phyloP scores from a whole-genome alignment of 2,329 filamentous ascomycete species.

The Ophiostoma sp. region DNA sequence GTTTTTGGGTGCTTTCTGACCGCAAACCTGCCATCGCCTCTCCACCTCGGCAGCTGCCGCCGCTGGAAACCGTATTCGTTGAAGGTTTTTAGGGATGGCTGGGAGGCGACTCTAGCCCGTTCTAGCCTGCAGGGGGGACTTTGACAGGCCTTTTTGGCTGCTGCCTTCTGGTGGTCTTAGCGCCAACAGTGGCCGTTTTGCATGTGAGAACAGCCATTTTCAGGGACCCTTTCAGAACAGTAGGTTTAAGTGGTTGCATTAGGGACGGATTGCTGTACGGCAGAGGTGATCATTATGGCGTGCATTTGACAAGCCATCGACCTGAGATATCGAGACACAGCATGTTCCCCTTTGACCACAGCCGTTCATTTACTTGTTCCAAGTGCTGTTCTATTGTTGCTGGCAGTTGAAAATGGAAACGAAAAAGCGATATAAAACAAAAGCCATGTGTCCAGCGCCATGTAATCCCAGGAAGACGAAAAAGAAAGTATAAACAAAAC shows the following conservation, averaged over 20 bases:
- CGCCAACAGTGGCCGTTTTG: not conserved
- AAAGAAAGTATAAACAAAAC: not conserved
- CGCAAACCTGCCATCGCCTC: not conserved
- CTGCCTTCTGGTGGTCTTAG: slow-evolving; percentile 2
- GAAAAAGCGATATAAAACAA: not conserved
- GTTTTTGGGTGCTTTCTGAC: not conserved
- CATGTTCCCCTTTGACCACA: not conserved
- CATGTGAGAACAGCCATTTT: slow-evolving; percentile 9
- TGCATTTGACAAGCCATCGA: not conserved
- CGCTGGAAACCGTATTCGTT: not conserved
- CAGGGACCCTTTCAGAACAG: not conserved
- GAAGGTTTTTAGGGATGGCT: not conserved
- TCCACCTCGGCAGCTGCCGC: slow-evolving; percentile 18
- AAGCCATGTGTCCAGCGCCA: slow-evolving; percentile 7
- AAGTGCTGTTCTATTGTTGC: not conserved
- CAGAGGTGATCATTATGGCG: no score
- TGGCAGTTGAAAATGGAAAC: not conserved
- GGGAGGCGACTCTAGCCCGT: slow-evolving; percentile 8
- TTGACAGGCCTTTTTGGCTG: not conserved
- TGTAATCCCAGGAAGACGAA: slow-evolving; percentile 1
- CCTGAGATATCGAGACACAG: not conserved
- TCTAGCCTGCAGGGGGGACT: not conserved
- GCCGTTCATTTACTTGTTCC: not conserved
- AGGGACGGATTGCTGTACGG: no score
- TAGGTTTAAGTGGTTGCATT: slow-evolving; percentile 16